Evolutionary conservation across 1,284 basidiomycete species (phyloP).

Genomic region (Trichosporon ovoides): DNA sequence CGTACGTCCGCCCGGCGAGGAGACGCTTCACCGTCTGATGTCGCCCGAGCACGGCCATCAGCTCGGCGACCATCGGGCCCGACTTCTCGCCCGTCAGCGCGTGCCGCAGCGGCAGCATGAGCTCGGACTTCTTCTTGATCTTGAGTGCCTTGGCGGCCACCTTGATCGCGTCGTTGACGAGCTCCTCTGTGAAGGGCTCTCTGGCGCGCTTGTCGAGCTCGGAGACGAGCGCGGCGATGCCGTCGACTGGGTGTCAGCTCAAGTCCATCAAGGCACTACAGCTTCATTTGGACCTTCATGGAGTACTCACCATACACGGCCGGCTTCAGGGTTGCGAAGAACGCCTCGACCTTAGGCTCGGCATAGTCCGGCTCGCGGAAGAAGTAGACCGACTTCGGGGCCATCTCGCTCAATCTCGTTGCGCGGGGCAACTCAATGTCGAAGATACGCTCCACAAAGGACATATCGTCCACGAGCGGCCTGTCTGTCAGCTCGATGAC

Average conservation of each 20-base stretch:
- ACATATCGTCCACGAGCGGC: slow-evolving; percentile 50
- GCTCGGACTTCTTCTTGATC: slow-evolving; percentile 53
- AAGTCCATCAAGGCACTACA: too few relatives aligned
- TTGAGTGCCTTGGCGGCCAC: slow-evolving; percentile 49
- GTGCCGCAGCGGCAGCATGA: slow-evolving; percentile 68
- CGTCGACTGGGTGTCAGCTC: slow-evolving; percentile 20
- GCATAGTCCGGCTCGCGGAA: slow-evolving; percentile 63
- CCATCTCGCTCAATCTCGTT: slow-evolving; percentile 63
- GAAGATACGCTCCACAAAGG: slow-evolving; percentile 81
- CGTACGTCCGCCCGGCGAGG: slow-evolving; percentile 20
- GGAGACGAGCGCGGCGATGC: slow-evolving; percentile 15
- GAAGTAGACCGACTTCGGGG: slow-evolving; percentile 63
- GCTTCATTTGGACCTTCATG: too few relatives aligned
- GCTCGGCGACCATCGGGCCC: slow-evolving; percentile 33
- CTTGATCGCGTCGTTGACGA: slow-evolving; percentile 52
- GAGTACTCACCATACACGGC: slow-evolving; percentile 52
- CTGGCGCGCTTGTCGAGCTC: slow-evolving; percentile 19
- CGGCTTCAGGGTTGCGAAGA: slow-evolving; percentile 53
- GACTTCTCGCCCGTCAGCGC: slow-evolving; percentile 66
- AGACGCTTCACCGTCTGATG: slow-evolving; percentile 24
- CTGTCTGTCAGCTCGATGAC: neutral
- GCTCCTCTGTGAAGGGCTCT: slow-evolving; percentile 27
- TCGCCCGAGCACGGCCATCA: slow-evolving; percentile 31
- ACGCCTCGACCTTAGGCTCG: slow-evolving; percentile 55
- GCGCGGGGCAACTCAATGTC: slow-evolving; percentile 76